Conservation (phyloP, 257 asterid species). For the Mitragyna speciosa region DNA sequence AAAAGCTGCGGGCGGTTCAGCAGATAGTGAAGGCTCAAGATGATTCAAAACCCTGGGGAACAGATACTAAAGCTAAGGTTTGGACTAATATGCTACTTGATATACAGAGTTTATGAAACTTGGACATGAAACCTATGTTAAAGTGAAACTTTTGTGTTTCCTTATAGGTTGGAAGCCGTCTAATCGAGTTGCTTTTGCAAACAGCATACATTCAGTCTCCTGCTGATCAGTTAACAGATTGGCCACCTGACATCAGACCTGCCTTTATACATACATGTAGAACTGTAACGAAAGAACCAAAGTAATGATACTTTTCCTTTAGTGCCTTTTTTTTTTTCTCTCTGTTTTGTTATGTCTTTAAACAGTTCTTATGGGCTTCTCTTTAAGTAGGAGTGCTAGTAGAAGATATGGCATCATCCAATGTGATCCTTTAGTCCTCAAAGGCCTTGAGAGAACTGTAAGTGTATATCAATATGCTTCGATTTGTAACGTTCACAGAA, state of each 20-base stretch:
- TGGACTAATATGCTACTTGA: conserved; percentile 6
- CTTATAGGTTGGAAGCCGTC: conserved; percentile 85
- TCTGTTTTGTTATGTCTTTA: conserved; percentile 23
- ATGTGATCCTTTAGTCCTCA: conserved; percentile 91
- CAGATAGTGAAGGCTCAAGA: conserved; percentile 64
- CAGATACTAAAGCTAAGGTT: conserved; percentile 86
- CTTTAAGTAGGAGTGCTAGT: conserved; percentile 45
- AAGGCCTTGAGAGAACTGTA: conserved; percentile 94
- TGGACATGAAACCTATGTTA: conserved; percentile 16
- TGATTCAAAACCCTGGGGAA: conserved; percentile 78
- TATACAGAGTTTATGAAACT: conserved; percentile 2
- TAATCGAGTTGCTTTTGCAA: conserved; percentile 69
- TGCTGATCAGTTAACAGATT: conserved; percentile 60
- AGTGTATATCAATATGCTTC: conserved; percentile 21
- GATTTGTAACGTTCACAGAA: background rate
- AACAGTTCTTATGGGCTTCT: conserved; percentile 22
- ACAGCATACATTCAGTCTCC: conserved; percentile 91
- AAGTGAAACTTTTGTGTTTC: conserved; percentile 8
- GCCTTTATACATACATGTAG: conserved; percentile 80
- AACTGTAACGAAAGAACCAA: conserved; percentile 55
- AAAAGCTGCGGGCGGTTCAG: conserved; percentile 45
- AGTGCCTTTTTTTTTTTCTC: conserved; percentile 20
- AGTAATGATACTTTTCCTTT: conserved; percentile 45
- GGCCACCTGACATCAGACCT: conserved; percentile 85
- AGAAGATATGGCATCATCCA: conserved; percentile 93